Base-by-base conservation (phyloP, 1,139 yeast genomes). In the Diutina scorzettiae region DNA sequence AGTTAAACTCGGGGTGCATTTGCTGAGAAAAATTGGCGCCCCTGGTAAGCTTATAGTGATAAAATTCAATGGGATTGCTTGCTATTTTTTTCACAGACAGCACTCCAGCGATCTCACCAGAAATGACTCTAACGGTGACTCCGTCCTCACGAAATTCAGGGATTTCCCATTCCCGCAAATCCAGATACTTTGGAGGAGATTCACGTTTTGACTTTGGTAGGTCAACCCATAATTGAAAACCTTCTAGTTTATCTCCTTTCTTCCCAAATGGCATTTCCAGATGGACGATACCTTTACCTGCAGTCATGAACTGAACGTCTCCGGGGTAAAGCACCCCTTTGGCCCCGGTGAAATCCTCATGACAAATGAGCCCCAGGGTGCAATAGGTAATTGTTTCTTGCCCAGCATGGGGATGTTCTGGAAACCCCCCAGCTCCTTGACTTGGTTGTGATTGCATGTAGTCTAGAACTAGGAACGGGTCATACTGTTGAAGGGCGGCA, bases 281-380 rank as follows among this genome's bases (percentile, higher is more conserved):
- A 54, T 86, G 95, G 32, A 84, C 86, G 37, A 86, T 76, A 43
- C 95, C 96, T 50, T 71, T 75, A 44, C 96, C 96, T 7, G 96
- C 96, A 45, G 95, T 86, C 95, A 87, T 87, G 57, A 87, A 86
- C 62, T 87, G 96, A 50, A 87, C 66, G 56, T 87, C 96, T 42
- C 96, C 96, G 19, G 87, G 79, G 46, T 76, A 73, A 43, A 87
- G 64, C 16, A 85, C 69, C 43, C 96, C 96, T 44, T 74, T 71
- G 30, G 81, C 67, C 1, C 96, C 96, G 2, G 95, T 84, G 63
- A 86, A 85, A 59, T 87, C 96, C 58, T 85, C 95, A 58, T 87
- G 96, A 23, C 93, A 89, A 60, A 87, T 66, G 45, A 76, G 78
- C 41, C 96, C 96, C 44, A 75, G 69, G 46, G 79, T 60, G 44